These are phyloP conservation scores for Populus tomentosa DNA, from an alignment of 441 rosid species.

Conservation along the genomic window DNA sequence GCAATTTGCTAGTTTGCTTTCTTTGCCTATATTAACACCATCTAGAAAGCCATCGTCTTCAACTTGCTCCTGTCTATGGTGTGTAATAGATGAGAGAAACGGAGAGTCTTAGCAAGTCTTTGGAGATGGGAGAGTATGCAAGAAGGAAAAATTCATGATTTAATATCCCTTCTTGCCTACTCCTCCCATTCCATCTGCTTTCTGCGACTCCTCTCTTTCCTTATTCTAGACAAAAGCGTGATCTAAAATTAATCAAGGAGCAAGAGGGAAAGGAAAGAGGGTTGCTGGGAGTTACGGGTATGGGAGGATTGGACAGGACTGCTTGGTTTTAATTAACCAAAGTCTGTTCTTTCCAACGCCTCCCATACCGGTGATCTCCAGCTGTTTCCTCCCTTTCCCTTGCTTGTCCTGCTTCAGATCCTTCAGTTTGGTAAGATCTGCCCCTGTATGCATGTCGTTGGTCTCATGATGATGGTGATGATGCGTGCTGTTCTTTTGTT, in stretches of 20 bases:
- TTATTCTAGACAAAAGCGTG: neutral
- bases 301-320: slow-evolving; percentile 19
- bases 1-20: neutral
- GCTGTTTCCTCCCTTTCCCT: slow-evolving; percentile 13
- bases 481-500: neutral
- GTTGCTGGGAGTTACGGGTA: slow-evolving; percentile 18
- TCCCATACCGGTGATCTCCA: slow-evolving; percentile 22
- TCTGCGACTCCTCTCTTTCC: slow-evolving; percentile 15
- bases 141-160: neutral
- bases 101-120: slow-evolving; percentile 13
- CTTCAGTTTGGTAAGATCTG: neutral
- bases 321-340: neutral
- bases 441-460: neutral
- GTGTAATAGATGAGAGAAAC: slow-evolving; percentile 1
- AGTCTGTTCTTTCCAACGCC: slow-evolving; percentile 18
- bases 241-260: neutral
- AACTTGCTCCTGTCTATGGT: neutral
- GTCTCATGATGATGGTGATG: neutral
- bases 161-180: slow-evolving; percentile 1
- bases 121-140: slow-evolving; percentile 22
- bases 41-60: neutral
- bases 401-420: neutral
- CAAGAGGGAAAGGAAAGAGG: slow-evolving; percentile 10
- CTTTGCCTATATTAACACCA: neutral
- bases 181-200: slow-evolving; percentile 29